Percentiles rank a stretch among this genome's conserved stretches.
These are phyloP conservation scores for Ceratobasidium sp. DNA, from an alignment of 1,284 basidiomycete genomes.

Conservation along the genomic window DNA sequence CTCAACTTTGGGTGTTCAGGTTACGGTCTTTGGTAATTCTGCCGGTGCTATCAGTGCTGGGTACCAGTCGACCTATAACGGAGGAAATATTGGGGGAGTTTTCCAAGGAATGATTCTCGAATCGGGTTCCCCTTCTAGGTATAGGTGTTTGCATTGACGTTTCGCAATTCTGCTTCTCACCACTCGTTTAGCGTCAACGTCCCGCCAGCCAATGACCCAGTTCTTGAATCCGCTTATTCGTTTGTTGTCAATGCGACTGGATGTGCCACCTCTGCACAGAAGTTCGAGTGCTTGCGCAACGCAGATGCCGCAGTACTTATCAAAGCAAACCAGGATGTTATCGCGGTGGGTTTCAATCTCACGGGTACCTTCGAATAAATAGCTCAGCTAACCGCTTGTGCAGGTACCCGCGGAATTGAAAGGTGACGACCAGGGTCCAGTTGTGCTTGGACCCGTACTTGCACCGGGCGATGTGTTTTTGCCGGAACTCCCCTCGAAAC, in stretches of 20 bases:
- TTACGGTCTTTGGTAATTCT: conserved; percentile 44
- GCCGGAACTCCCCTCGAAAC: conserved; percentile 45
- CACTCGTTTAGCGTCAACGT: background rate
- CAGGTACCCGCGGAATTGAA: background rate
- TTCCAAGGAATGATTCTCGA: conserved; percentile 39
- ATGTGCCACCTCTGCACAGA: conserved; percentile 5
- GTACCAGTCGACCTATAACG: conserved; percentile 41
- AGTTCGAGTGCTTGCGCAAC: conserved; percentile 29
- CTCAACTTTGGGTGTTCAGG: conserved; percentile 33
- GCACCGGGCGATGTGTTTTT: conserved; percentile 49
- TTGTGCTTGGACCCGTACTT: conserved; percentile 41
- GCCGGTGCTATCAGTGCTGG: conserved; percentile 45
- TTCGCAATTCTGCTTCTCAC: background rate
- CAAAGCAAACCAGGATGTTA: conserved; percentile 15
- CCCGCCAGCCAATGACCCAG: background rate
- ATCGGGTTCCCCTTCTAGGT: conserved; percentile 34
- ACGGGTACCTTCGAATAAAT: background rate
- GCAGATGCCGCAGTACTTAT: conserved; percentile 17
- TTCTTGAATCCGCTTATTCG: conserved; percentile 13
- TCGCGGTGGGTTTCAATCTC: background rate
- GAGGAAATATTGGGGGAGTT: conserved; percentile 15
- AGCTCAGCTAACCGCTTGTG: background rate
- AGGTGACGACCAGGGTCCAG: conserved; percentile 3
- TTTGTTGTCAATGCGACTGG: conserved; percentile 30
- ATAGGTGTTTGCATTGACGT: background rate